phyloP scores from a whole-genome alignment of 1,284 basidiomycete species.

The Tilletiopsis washingtonensis region DNA sequence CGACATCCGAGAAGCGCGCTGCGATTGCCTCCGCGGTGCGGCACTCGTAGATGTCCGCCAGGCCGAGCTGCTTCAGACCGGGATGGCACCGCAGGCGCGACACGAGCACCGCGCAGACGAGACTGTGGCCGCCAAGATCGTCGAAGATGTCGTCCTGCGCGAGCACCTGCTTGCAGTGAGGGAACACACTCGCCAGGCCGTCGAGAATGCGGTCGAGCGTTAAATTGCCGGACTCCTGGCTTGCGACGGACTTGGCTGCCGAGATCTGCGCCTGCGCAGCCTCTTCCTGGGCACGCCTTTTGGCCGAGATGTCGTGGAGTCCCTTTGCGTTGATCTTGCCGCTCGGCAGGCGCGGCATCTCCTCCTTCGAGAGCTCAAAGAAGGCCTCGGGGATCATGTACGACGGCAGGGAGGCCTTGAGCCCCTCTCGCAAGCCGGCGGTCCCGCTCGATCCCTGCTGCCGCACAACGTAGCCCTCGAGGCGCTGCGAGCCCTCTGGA shows the following conservation, averaged over 20 bases:
- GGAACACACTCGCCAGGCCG: slow-evolving; percentile 4
- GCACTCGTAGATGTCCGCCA: slow-evolving; percentile 8
- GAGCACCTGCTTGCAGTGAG: background rate
- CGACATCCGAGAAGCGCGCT: background rate
- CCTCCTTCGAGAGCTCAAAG: slow-evolving; percentile 1
- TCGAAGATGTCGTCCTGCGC: slow-evolving; percentile 5
- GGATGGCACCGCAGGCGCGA: slow-evolving; percentile 4
- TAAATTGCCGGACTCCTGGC: background rate
- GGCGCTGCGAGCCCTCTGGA: background rate
- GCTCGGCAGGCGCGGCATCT: slow-evolving; percentile 8
- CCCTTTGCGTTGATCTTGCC: slow-evolving; percentile 10
- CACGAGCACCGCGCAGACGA: slow-evolving; percentile 5
- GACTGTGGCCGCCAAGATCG: slow-evolving; percentile 9
- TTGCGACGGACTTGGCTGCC: no score
- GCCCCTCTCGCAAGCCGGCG: background rate
- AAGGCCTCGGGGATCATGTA: slow-evolving; percentile 9
- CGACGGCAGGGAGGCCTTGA: slow-evolving; percentile 1
- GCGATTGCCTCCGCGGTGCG: slow-evolving; percentile 2
- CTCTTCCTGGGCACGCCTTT: background rate
- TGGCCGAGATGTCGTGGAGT: slow-evolving; percentile 3
- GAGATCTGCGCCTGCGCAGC: slow-evolving; percentile 1
- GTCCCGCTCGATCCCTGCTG: background rate
- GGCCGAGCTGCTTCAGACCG: slow-evolving; percentile 4
- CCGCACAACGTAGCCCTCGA: slow-evolving; percentile 5
- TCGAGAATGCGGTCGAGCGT: slow-evolving; percentile 1